A percentile compares a stretch with the other conserved stretches of the same genome.
These are phyloP conservation scores for Eucalyptus melliodora DNA, from an alignment of 345 rosid species.

Conservation along the genomic window DNA sequence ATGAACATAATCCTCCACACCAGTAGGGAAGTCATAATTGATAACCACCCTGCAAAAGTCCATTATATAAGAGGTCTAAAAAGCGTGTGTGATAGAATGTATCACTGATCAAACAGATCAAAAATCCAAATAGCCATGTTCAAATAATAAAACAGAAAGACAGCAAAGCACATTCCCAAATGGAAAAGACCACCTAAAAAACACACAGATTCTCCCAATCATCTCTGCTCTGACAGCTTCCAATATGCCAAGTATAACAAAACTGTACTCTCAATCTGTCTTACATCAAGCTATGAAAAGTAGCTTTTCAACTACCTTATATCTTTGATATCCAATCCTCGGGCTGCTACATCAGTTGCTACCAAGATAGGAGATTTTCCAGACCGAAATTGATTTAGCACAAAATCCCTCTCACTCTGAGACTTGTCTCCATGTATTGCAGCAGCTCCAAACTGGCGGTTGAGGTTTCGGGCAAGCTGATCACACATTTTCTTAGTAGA, in stretches of 20 bases:
- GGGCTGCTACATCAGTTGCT: slow-evolving; percentile 94
- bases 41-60: slow-evolving; percentile 56
- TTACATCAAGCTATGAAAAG: neutral
- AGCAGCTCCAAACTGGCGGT: slow-evolving; percentile 74
- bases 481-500: slow-evolving; percentile 93
- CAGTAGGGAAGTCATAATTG: slow-evolving; percentile 94
- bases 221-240: neutral
- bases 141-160: neutral
- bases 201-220: neutral
- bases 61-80: neutral
- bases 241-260: neutral
- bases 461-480: slow-evolving; percentile 67
- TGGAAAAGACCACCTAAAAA: neutral
- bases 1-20: slow-evolving; percentile 97
- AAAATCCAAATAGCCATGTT: neutral
- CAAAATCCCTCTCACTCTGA: slow-evolving; percentile 75
- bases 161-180: neutral
- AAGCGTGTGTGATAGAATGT: neutral
- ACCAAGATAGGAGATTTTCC: slow-evolving; percentile 82
- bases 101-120: neutral
- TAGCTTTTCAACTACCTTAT: slow-evolving; percentile 40
- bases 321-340: slow-evolving; percentile 86
- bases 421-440: slow-evolving; percentile 93
- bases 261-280: neutral
- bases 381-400: slow-evolving; percentile 61